phyloP scores from a whole-genome alignment of 1,284 basidiomycete species.

The Rhodotorula glutinis region DNA sequence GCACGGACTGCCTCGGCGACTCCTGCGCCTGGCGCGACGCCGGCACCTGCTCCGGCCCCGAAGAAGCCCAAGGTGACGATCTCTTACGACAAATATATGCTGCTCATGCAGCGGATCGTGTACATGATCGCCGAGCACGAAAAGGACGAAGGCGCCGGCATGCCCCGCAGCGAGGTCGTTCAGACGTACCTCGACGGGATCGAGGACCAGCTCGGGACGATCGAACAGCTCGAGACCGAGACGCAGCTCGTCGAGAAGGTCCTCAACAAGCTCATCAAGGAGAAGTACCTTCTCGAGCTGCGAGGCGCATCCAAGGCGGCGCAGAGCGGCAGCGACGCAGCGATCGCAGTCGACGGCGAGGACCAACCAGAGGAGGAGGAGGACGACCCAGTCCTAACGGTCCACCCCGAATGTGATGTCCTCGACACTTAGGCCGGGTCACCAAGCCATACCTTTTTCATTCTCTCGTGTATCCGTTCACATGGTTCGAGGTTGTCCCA shows the following conservation, averaged over 20 bases:
- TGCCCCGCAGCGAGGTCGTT: constrained; percentile 84
- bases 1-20: constrained; percentile 3
- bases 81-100: constrained; percentile 91
- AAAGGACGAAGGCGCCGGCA: constrained; percentile 67
- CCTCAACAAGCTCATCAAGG: constrained; percentile 85
- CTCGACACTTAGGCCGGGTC: background rate
- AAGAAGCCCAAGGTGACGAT: constrained; percentile 80
- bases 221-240: constrained; percentile 89
- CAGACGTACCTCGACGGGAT: constrained; percentile 94
- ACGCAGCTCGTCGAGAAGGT: constrained; percentile 86
- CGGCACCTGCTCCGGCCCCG: background rate
- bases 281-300: constrained; percentile 79
- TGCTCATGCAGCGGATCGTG: constrained; percentile 82
- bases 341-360: constrained; percentile 23
- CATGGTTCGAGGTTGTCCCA: background rate
- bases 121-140: constrained; percentile 77
- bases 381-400: constrained; percentile 37
- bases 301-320: constrained; percentile 8
- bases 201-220: constrained; percentile 75
- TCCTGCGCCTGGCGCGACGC: constrained; percentile 37
- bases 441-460: background rate
- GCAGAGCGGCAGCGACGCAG: constrained; percentile 11
- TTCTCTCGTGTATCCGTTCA: background rate
- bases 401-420: constrained; percentile 43
- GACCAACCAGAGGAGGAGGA: constrained; percentile 19